Evolutionary conservation across 768 basidiomycete species (phyloP), one percentile per base, ranked within the genome.

Genomic region (Saitozyma podzolica): DNA sequence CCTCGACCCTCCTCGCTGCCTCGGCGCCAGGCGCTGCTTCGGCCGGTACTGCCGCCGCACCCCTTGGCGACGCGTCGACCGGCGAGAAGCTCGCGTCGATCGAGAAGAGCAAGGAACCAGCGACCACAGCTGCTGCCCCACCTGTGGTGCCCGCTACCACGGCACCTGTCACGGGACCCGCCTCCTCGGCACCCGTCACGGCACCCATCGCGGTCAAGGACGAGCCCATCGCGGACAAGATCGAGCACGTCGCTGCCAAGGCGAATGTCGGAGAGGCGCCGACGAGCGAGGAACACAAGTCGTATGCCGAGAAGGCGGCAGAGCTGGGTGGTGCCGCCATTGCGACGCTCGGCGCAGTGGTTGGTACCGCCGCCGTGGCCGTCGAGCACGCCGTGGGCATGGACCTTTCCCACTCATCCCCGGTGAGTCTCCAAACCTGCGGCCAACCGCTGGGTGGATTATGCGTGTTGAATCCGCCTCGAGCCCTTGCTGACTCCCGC

Each of bases 311-410:
- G 20, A 62, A 64, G 54, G 75, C 70, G 42, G 56, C 68, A n/a
- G 73, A 64, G 37, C 49, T 61, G 41, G 72, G 70, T 50, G 67
- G 60, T 47, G 62, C 61, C 40, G 72, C 73, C n/a, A 50, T 72
- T 17, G 75, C 69, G 45, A 67, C 69, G 45, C 39, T 78, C 10
- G 68, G 66, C 5, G 74, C 63, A 40, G 63, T 63, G 29, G 59
- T 68, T 43, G 71, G 71, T 14, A 56, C 53, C 48, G 64, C 64
- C 10, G 73, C 57, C 20, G 59, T 69, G 29, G 74, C 69, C 42
- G 73, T 77, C 10, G 75, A 75, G 54, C 68, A 64, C 39, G 72
- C 71, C n/a, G 77, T 74, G 0, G 78, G 78, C 48, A 59, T 79
- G 13, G 76, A 79, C 56, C 45, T 79, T 29, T 62, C 71, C 20